phyloP scores from a whole-genome alignment of 345 rosid genomes.

The Pistacia integerrima region DNA sequence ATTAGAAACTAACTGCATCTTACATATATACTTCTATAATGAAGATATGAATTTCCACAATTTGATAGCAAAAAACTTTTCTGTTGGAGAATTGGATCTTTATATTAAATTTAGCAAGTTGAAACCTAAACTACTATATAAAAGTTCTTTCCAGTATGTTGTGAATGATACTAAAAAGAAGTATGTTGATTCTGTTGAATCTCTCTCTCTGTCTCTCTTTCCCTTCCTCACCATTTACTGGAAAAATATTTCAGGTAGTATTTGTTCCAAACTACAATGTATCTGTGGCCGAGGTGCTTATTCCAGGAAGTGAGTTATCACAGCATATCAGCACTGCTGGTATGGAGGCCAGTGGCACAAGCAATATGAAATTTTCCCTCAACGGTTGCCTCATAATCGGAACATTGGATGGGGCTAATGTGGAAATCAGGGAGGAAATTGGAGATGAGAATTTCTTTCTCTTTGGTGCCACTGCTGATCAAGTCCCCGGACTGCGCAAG shows the following conservation, averaged over 20 bases:
- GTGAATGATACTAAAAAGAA: neutral
- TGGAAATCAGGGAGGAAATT: conserved; percentile 92
- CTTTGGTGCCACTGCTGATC: conserved; percentile 89
- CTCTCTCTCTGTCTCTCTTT: neutral
- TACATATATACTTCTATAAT: neutral
- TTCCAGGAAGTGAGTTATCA: conserved; percentile 97
- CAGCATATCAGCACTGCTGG: conserved; percentile 99
- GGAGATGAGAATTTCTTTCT: conserved; percentile 93
- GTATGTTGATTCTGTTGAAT: neutral
- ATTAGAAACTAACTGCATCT: neutral
- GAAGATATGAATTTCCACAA: conserved; percentile 4
- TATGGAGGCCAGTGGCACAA: conserved; percentile 99
- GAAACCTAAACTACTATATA: too few species aligned
- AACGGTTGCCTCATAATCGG: conserved; percentile 98
- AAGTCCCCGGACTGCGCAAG: conserved; percentile 78
- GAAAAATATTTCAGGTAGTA: conserved; percentile 62
- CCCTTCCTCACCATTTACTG: neutral
- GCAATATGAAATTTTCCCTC: conserved; percentile 97
- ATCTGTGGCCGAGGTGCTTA: conserved; percentile 89
- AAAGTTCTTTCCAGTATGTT: neutral
- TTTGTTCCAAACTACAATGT: conserved; percentile 98
- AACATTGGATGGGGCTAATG: conserved; percentile 97
- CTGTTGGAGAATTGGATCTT: neutral
- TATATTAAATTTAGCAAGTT: neutral
- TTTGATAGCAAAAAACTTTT: neutral